Conservation (phyloP, 2,329 filamentous ascomycete genomes). For the Talaromyces albobiverticillius region DNA sequence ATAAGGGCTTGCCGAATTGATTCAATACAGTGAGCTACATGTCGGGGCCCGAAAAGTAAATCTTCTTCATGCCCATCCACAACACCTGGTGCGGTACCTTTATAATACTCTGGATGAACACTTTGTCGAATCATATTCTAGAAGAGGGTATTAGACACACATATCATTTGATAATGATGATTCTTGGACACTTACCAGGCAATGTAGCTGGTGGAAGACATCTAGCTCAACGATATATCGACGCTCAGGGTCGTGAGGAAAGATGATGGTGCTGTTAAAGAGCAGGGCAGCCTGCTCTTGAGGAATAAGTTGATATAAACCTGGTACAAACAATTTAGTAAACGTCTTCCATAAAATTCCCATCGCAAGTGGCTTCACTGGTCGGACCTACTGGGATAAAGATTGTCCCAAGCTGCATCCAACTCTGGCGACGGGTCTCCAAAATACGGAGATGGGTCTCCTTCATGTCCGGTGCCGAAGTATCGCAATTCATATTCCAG, state of each 20-base stretch:
- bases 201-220: slow-evolving; percentile 12
- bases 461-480: neutral
- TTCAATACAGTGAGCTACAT: neutral
- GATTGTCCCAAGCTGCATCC: neutral
- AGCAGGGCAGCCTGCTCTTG: neutral
- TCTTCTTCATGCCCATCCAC: neutral
- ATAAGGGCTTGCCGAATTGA: neutral
- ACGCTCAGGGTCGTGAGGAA: neutral
- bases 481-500: neutral
- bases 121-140: slow-evolving; percentile 2
- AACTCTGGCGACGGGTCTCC: neutral
- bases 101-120: neutral
- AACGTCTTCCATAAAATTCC: neutral
- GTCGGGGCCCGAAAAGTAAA: neutral
- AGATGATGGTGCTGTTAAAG: neutral
- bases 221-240: neutral
- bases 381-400: neutral
- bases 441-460: neutral
- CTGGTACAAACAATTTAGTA: neutral
- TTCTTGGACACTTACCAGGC: slow-evolving; percentile 4
- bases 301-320: neutral
- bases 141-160: neutral
- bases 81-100: neutral
- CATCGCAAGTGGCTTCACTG: neutral
- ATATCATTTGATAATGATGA: neutral